Base-by-base conservation (phyloP, 2,329 filamentous ascomycete genomes). In the Ophiostoma ulmi region DNA sequence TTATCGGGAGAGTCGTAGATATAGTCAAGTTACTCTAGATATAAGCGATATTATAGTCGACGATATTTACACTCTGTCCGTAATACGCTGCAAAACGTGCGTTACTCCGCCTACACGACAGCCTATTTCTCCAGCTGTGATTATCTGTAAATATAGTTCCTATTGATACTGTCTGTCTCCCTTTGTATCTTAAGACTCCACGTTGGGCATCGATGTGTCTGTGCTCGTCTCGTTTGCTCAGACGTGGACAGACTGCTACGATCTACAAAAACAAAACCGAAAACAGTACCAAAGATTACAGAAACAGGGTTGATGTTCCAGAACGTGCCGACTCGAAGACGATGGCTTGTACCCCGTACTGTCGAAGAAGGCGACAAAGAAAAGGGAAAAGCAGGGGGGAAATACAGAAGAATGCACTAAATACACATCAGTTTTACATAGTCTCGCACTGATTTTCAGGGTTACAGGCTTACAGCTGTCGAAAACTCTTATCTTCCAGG, bases 321-420 rank as follows among this genome's bases (percentile, higher is more conserved):
- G 58, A 63, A 55, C n/a, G 20, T 55, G 26, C 58, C 14, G 58
- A 63, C 26, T 63, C 58, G 58, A 63, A 35, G 26, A 63, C 58
- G 35, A 63, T 63, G 58, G 52, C 48, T 61, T 58, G 58, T 22
- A 36, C 13, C n/a, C n/a, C 5, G 7, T 48, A 48, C n/a, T 44
- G 5, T 20, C 44, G n/a, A n/a, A 20, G 44, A 20, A 48, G 5
- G 11, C 13, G 41, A 44, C 41, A 20, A 20, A 20, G 44, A 48
- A 20, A 4, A 20, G 5, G 44, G 8, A 48, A 20, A 3, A 48
- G 17, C 6, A n/a, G 17, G n/a, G n/a, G 41, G 17, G 5, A 20
- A 48, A 20, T 14, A 48, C 44, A 48, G 17, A 6, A 7, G 44
- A 48, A 48, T 5, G 14, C 44, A 48, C 14, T 20, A 48, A 20